Evolutionary conservation across 345 rosid species (phyloP).

Genomic region (Eucalyptus virginea): DNA sequence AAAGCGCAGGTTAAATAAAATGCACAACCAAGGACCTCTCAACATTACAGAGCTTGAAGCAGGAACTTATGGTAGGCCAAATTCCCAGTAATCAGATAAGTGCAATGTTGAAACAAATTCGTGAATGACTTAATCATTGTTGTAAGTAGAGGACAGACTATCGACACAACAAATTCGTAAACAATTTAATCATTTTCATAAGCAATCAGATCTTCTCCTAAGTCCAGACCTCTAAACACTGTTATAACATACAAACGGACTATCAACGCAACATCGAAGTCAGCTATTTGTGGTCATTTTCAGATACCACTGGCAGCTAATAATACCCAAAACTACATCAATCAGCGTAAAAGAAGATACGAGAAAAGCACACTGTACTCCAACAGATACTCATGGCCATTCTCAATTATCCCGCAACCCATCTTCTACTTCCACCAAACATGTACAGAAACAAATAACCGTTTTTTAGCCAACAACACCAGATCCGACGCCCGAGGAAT

Average conservation of each 20-base stretch:
- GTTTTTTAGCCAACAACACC: background rate
- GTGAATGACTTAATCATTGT: background rate
- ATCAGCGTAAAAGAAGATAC: background rate
- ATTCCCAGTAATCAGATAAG: background rate
- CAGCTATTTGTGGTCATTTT: background rate
- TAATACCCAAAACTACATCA: background rate
- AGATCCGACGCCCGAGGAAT: background rate
- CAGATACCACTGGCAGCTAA: background rate
- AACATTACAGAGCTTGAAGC: background rate
- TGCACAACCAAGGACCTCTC: background rate
- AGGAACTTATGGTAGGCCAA: background rate
- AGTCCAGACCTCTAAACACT: background rate
- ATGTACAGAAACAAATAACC: background rate
- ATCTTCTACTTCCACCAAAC: background rate
- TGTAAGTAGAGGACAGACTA: background rate
- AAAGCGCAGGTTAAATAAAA: background rate
- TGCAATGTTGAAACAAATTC: background rate
- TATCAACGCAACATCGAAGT: background rate
- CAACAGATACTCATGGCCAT: background rate
- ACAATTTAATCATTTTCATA: background rate
- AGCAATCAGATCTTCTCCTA: background rate
- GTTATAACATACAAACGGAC: background rate
- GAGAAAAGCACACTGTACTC: background rate
- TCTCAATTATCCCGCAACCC: background rate
- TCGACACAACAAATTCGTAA: background rate